These are phyloP conservation scores for Plasmodium inui DNA, from an alignment of 169 alveolate species.

Conservation along the genomic window DNA sequence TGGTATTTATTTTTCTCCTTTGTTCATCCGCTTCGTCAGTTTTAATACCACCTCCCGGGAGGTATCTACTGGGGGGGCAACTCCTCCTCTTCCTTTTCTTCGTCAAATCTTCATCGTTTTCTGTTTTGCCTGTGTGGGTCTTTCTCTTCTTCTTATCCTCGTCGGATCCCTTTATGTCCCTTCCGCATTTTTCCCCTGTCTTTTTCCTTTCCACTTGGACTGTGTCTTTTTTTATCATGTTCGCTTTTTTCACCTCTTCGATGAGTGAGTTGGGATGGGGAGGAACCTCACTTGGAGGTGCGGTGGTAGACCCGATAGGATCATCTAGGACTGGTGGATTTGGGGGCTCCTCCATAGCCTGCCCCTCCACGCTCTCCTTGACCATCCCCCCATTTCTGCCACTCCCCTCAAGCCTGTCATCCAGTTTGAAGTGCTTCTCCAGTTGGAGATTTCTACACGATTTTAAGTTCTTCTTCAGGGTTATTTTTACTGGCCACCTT, in stretches of 20 bases:
- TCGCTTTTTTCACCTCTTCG: background rate
- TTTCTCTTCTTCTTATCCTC: background rate
- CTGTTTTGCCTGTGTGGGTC: background rate
- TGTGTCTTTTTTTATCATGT: background rate
- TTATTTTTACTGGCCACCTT: constrained; percentile 17
- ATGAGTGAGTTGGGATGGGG: background rate
- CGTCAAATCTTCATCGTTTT: background rate
- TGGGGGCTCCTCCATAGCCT: background rate
- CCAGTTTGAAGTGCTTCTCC: constrained; percentile 7
- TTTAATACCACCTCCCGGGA: background rate
- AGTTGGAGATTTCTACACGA: background rate
- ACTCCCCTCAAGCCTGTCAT: background rate
- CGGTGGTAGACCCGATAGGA: background rate
- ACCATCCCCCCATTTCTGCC: background rate
- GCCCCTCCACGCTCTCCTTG: background rate
- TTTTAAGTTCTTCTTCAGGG: background rate
- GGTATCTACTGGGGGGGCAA: background rate
- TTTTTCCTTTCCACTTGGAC: background rate
- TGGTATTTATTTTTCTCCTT: background rate
- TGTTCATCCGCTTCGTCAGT: background rate
- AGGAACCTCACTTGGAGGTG: background rate
- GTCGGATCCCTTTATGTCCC: background rate
- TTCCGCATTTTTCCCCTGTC: background rate
- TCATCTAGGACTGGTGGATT: background rate
- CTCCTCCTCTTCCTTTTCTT: background rate